These are phyloP conservation scores for Marasmius sp. DNA, from an alignment of 1,284 basidiomycete species.

Conservation along the genomic window DNA sequence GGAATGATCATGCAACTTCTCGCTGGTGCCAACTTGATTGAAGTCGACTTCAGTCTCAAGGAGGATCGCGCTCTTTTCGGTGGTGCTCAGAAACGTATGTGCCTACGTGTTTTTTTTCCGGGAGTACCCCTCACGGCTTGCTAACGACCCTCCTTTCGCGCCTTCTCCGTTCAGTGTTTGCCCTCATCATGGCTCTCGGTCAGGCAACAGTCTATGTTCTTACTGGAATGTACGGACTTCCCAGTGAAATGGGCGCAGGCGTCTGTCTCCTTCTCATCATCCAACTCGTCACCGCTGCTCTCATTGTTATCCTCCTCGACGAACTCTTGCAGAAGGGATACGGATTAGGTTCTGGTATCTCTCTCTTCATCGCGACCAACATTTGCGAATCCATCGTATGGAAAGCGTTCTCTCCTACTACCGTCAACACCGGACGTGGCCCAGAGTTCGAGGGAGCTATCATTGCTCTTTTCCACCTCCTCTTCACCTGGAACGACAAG, in stretches of 20 bases:
- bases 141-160: not conserved
- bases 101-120: not conserved
- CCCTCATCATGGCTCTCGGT: slow-evolving; percentile 94
- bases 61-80: slow-evolving; percentile 96
- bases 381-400: slow-evolving; percentile 99
- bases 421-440: slow-evolving; percentile 96
- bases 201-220: slow-evolving; percentile 98
- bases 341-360: slow-evolving; percentile 97
- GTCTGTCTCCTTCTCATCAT: slow-evolving; percentile 95
- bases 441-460: slow-evolving; percentile 98
- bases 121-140: not conserved
- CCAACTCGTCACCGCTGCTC: slow-evolving; percentile 90
- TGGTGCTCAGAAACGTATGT: slow-evolving; percentile 94
- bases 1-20: slow-evolving; percentile 99
- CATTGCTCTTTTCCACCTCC: slow-evolving; percentile 94
- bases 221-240: slow-evolving; percentile 95
- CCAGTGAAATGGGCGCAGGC: slow-evolving; percentile 91
- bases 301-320: slow-evolving; percentile 98
- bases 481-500: slow-evolving; percentile 99
- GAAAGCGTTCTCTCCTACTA: slow-evolving; percentile 99
- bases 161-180: slow-evolving; percentile 69
- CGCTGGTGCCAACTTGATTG: slow-evolving; percentile 95
- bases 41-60: slow-evolving; percentile 96
- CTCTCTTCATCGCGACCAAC: slow-evolving; percentile 99
- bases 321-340: slow-evolving; percentile 99